Conservation (phyloP, 306 rosid genomes). For the Abrus precatorius region DNA sequence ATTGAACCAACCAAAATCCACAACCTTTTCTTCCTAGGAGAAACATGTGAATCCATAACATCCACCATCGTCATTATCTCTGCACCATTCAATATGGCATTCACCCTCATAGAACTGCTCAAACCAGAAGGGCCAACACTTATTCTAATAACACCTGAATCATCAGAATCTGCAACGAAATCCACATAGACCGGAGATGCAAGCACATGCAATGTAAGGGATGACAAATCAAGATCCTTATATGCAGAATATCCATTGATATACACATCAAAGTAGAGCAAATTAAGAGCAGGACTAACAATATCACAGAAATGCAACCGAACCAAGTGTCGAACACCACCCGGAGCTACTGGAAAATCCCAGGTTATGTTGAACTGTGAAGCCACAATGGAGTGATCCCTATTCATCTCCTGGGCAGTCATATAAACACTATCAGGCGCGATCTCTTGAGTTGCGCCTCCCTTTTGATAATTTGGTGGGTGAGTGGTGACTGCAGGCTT, state of each 20-base stretch:
- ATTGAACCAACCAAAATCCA: constrained; percentile 70
- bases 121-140: constrained; percentile 87
- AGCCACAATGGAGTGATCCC: constrained; percentile 50
- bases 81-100: constrained; percentile 91
- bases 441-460: constrained; percentile 71
- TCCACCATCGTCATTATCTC: constrained; percentile 83
- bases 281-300: constrained; percentile 67
- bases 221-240: constrained; percentile 76
- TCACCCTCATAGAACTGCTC: constrained; percentile 60
- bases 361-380: constrained; percentile 79
- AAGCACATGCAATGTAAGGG: constrained; percentile 61
- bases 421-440: constrained; percentile 86
- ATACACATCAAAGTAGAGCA: constrained; percentile 78
- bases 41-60: constrained; percentile 37
- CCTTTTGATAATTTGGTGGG: constrained; percentile 72
- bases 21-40: constrained; percentile 44
- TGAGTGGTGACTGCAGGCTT: constrained; percentile 56
- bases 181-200: constrained; percentile 80
- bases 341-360: constrained; percentile 62
- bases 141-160: constrained; percentile 61
- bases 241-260: constrained; percentile 75
- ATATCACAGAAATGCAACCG: constrained; percentile 90
- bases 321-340: constrained; percentile 64
- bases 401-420: constrained; percentile 84
- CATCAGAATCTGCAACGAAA: constrained; percentile 73